These are phyloP conservation scores for Nicotiana undulata DNA, from an alignment of 257 asterid species.

Conservation along the genomic window DNA sequence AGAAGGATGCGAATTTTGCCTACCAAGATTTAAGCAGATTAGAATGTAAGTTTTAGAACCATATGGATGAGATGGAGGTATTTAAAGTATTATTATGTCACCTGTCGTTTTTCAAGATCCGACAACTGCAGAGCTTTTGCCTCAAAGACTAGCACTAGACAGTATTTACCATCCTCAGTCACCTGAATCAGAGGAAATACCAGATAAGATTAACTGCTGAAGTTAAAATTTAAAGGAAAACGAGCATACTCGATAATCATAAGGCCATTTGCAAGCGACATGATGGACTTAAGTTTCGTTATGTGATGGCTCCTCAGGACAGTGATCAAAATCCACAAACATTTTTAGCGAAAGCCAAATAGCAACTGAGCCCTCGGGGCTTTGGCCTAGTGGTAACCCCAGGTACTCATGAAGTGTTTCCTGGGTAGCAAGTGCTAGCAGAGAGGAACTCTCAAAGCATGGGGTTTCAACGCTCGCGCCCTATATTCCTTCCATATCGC, in stretches of 20 bases:
- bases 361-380: background rate
- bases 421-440: too few relatives aligned
- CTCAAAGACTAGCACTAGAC: slow-evolving; percentile 66
- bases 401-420: too few relatives aligned
- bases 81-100: slow-evolving; percentile 7
- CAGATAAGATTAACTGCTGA: background rate
- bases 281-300: background rate
- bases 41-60: background rate
- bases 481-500: too few relatives aligned
- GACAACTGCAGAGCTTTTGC: slow-evolving; percentile 77
- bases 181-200: slow-evolving; percentile 42
- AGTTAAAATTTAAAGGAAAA: background rate
- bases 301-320: background rate
- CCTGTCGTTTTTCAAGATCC: slow-evolving; percentile 85
- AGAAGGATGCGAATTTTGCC: slow-evolving; percentile 93
- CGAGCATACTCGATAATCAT: background rate
- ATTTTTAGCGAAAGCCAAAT: background rate
- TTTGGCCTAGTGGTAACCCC: background rate
- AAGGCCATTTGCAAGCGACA: background rate
- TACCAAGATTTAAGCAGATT: slow-evolving; percentile 1
- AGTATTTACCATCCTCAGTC: slow-evolving; percentile 66
- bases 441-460: too few relatives aligned
- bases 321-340: background rate
- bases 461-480: too few relatives aligned
- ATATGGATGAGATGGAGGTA: background rate